Evolutionary conservation across 208 protist species (phyloP).

Genomic region (Crithidia brevicula): DNA sequence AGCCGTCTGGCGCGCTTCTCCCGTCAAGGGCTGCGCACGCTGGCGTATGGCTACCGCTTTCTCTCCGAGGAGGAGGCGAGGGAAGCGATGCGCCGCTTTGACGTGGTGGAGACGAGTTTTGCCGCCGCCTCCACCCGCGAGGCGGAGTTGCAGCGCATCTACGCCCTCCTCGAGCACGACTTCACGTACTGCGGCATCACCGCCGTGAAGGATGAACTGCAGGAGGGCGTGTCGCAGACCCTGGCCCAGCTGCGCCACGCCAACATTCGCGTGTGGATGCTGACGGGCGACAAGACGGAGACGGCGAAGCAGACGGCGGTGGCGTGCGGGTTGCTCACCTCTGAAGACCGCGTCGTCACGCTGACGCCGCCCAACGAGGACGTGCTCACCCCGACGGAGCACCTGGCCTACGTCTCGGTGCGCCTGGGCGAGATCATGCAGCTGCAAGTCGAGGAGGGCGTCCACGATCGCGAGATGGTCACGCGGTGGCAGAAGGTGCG

Average conservation of each 20-base stretch:
- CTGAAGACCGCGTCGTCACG: slow-evolving; percentile 43
- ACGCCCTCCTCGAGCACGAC: slow-evolving; percentile 86
- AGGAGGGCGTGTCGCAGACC: slow-evolving; percentile 92
- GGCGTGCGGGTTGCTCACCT: slow-evolving; percentile 57
- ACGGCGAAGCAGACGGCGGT: slow-evolving; percentile 96
- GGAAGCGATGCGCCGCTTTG: slow-evolving; percentile 37
- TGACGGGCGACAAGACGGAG: slow-evolving; percentile 98
- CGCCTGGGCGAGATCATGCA: slow-evolving; percentile 36
- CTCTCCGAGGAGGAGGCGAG: slow-evolving; percentile 46
- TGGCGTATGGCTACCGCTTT: slow-evolving; percentile 65
- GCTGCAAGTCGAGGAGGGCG: slow-evolving; percentile 4
- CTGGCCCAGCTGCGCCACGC: slow-evolving; percentile 79
- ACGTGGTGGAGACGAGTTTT: slow-evolving; percentile 24
- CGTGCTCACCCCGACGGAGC: slow-evolving; percentile 33
- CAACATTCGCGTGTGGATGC: slow-evolving; percentile 94
- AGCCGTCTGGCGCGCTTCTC: slow-evolving; percentile 35
- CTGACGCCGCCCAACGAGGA: slow-evolving; percentile 44
- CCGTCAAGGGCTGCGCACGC: slow-evolving; percentile 64
- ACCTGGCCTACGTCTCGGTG: slow-evolving; percentile 42
- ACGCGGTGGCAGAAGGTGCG: slow-evolving; percentile 29
- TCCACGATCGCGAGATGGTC: not conserved
- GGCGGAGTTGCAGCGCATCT: slow-evolving; percentile 34
- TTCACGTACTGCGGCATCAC: slow-evolving; percentile 92
- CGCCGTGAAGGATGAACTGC: slow-evolving; percentile 97
- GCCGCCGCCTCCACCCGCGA: slow-evolving; percentile 30